Conservation (phyloP, 106 monocot genomes). For the Vanilla planifolia region DNA sequence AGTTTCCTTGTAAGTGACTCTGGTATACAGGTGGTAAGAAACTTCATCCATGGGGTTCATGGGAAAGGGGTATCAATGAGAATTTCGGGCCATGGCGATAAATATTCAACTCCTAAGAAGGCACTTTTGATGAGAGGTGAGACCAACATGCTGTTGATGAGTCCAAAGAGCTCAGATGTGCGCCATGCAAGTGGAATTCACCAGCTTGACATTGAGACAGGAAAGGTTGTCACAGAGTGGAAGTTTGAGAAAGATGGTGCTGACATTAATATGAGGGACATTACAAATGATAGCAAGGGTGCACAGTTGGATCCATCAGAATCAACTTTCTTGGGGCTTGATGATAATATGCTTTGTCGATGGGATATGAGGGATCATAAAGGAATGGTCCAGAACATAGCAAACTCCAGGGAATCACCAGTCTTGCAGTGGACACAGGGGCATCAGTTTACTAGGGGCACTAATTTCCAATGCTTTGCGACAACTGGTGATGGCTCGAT, state of each 20-base stretch:
- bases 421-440: slow-evolving; percentile 77
- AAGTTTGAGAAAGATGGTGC: slow-evolving; percentile 79
- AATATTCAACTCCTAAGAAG: slow-evolving; percentile 48
- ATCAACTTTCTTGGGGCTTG: slow-evolving; percentile 78
- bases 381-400: slow-evolving; percentile 66
- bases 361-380: slow-evolving; percentile 81
- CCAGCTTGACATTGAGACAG: slow-evolving; percentile 78
- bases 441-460: slow-evolving; percentile 85
- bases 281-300: slow-evolving; percentile 82
- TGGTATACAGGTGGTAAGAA: slow-evolving; percentile 75
- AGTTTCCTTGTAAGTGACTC: slow-evolving; percentile 77
- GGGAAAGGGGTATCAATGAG: slow-evolving; percentile 71
- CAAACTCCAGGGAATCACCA: slow-evolving; percentile 41
- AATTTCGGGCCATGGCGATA: slow-evolving; percentile 11
- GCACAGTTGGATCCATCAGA: slow-evolving; percentile 70
- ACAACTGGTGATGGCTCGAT: slow-evolving; percentile 78
- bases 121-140: slow-evolving; percentile 73
- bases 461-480: slow-evolving; percentile 87
- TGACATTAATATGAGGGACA: slow-evolving; percentile 68
- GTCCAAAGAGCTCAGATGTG: slow-evolving; percentile 30
- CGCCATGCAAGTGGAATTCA: slow-evolving; percentile 49
- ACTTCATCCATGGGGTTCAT: slow-evolving; percentile 80
- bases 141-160: slow-evolving; percentile 92
- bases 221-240: slow-evolving; percentile 77
- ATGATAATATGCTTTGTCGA: slow-evolving; percentile 70